Percentiles rank a stretch among this genome's conserved stretches.
Evolutionary conservation across 1,284 basidiomycete species (phyloP).

Genomic region (Butyriboletus appendiculatus): DNA sequence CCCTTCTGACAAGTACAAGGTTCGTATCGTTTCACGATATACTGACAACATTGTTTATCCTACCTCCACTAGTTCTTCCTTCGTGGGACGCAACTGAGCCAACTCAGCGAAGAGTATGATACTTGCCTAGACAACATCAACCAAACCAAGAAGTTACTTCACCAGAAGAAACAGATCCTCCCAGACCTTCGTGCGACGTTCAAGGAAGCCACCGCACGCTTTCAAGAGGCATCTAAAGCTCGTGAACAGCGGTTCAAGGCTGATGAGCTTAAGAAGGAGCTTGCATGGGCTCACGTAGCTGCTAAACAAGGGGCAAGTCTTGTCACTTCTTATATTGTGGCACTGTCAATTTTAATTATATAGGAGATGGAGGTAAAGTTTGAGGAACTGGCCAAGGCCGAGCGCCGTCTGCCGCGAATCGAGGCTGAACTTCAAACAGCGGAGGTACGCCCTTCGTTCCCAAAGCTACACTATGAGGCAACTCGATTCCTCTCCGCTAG

Average conservation of each 20-base stretch:
- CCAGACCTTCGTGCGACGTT: constrained; percentile 69
- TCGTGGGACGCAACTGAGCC: constrained; percentile 88
- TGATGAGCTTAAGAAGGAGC: constrained; percentile 74
- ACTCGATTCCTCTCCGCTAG: constrained; percentile 23
- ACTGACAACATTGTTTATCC: background rate
- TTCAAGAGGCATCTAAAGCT: constrained; percentile 73
- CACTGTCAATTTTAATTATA: background rate
- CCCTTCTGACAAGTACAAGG: constrained; percentile 89
- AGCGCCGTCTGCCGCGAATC: constrained; percentile 52
- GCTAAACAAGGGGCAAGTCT: constrained; percentile 63
- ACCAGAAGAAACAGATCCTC: constrained; percentile 69
- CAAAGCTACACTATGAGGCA: background rate
- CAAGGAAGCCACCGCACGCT: constrained; percentile 62
- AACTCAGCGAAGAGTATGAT: constrained; percentile 87
- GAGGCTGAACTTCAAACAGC: constrained; percentile 45
- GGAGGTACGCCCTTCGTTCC: constrained; percentile 42
- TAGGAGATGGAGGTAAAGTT: constrained; percentile 56
- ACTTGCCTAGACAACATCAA: constrained; percentile 72
- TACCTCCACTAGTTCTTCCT: constrained; percentile 80
- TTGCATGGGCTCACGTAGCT: constrained; percentile 89
- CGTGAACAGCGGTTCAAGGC: constrained; percentile 69
- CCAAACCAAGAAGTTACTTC: constrained; percentile 62
- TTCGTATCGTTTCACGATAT: constrained; percentile 33
- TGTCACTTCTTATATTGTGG: background rate
- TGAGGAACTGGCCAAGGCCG: constrained; percentile 50